Conservation (phyloP, 257 asterid genomes). For the Mentha longifolia region DNA sequence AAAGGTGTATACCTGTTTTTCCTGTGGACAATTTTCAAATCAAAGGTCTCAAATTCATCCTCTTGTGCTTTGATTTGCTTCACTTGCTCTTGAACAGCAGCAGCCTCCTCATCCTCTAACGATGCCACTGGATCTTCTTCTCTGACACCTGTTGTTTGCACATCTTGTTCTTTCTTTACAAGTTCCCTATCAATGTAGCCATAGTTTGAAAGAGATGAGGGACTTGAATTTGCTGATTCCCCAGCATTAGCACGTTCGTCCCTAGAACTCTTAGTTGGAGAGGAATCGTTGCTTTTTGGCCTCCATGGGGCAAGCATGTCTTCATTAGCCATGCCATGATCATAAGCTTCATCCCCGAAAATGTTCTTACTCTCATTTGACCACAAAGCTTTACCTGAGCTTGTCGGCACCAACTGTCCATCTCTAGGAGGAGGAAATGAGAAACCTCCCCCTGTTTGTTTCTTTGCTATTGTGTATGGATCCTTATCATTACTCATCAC, state of each 20-base stretch:
- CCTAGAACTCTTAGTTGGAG: constrained; percentile 70
- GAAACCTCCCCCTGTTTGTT: constrained; percentile 71
- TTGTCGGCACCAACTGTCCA: constrained; percentile 60
- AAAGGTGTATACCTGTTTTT: constrained; percentile 77
- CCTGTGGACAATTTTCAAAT: constrained; percentile 91
- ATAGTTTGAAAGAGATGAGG: constrained; percentile 77
- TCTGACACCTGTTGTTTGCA: constrained; percentile 43
- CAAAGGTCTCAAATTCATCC: constrained; percentile 95
- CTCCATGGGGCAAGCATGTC: constrained; percentile 75
- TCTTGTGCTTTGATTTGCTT: constrained; percentile 97
- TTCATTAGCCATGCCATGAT: constrained; percentile 53
- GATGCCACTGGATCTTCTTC: constrained; percentile 68
- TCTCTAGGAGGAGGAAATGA: constrained; percentile 94
- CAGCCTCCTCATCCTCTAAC: constrained; percentile 94
- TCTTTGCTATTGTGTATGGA: constrained; percentile 45
- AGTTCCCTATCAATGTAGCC: constrained; percentile 62
- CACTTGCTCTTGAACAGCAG: constrained; percentile 98
- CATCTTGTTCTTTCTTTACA: constrained; percentile 58
- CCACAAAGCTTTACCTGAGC: constrained; percentile 65
- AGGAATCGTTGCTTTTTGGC: constrained; percentile 70
- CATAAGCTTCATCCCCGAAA: constrained; percentile 59
- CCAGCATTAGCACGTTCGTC: constrained; percentile 55
- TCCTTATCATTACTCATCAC: constrained; percentile 50
- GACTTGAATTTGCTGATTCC: constrained; percentile 85
- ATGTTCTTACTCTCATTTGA: constrained; percentile 60